Percentiles rank a stretch among this genome's conserved stretches.
Evolutionary conservation across 257 asterid genomes (phyloP).

Genomic region (Scutellaria minor): DNA sequence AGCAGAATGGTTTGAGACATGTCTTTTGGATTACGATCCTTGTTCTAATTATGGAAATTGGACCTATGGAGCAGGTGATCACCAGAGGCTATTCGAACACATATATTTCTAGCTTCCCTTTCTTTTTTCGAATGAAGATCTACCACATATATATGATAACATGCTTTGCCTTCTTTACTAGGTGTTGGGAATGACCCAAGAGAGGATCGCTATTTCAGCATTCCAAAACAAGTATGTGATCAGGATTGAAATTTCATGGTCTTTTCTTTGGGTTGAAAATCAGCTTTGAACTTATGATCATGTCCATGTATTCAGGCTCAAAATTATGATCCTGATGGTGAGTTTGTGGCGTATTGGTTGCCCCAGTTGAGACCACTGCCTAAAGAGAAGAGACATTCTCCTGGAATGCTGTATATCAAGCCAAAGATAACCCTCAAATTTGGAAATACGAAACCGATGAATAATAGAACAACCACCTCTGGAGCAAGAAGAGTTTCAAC

Average conservation of each 20-base stretch:
- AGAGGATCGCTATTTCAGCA: slow-evolving; percentile 97
- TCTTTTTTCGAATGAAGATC: neutral
- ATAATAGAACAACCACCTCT: slow-evolving; percentile 29
- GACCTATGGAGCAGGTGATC: slow-evolving; percentile 96
- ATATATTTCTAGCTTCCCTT: neutral
- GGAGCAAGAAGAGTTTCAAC: slow-evolving; percentile 43
- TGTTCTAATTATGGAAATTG: slow-evolving; percentile 96
- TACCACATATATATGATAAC: neutral
- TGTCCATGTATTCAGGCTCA: slow-evolving; percentile 60
- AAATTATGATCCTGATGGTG: slow-evolving; percentile 88
- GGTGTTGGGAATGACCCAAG: slow-evolving; percentile 98
- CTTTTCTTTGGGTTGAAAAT: neutral
- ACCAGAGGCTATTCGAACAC: neutral
- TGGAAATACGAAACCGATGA: slow-evolving; percentile 52
- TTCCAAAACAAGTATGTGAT: slow-evolving; percentile 80
- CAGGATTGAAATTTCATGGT: neutral
- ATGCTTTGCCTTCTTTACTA: slow-evolving; percentile 34
- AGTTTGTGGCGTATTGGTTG: slow-evolving; percentile 82
- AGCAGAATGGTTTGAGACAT: slow-evolving; percentile 98
- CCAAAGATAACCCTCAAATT: slow-evolving; percentile 75
- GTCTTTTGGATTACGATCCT: slow-evolving; percentile 92
- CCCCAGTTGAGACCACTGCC: slow-evolving; percentile 70
- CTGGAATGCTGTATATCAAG: slow-evolving; percentile 67
- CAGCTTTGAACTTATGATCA: neutral
- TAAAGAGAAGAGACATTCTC: slow-evolving; percentile 69